These are phyloP conservation scores for Sambucus nigra DNA, from an alignment of 129 eudicot species.

Conservation along the genomic window DNA sequence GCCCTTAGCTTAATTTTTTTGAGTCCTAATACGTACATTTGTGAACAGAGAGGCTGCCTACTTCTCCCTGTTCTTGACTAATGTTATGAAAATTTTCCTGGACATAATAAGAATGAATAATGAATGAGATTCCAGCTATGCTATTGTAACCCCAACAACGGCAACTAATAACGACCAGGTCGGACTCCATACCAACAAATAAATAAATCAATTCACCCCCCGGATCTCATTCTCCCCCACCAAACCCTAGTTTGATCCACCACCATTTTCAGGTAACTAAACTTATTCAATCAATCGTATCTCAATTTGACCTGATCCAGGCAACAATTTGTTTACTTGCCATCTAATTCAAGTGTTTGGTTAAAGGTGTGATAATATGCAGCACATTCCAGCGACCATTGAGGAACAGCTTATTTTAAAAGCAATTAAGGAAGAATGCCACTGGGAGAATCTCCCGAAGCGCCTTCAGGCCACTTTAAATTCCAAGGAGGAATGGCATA, in stretches of 20 bases:
- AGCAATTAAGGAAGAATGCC: slow-evolving; percentile 87
- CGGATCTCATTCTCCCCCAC: too few relatives aligned
- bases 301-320: neutral
- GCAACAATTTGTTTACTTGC: neutral
- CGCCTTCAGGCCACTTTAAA: slow-evolving; percentile 71
- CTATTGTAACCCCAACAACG: too few relatives aligned
- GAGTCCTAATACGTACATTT: too few relatives aligned
- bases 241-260: slow-evolving; percentile 25
- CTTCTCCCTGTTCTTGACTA: too few relatives aligned
- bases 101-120: too few relatives aligned
- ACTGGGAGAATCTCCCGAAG: slow-evolving; percentile 89
- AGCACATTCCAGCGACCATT: slow-evolving; percentile 57
- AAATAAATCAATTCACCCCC: too few relatives aligned
- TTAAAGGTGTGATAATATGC: slow-evolving; percentile 33
- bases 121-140: too few relatives aligned
- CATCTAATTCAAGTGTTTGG: neutral
- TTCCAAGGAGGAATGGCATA: slow-evolving; percentile 97
- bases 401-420: slow-evolving; percentile 86
- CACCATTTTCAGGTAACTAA: slow-evolving; percentile 5
- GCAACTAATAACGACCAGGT: too few relatives aligned
- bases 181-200: too few relatives aligned
- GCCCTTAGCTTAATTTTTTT: too few relatives aligned
- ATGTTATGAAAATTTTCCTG: too few relatives aligned
- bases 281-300: slow-evolving; percentile 6
- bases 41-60: too few relatives aligned